Base-by-base conservation (phyloP, 441 rosid genomes). In the Erysimum pusillum region DNA sequence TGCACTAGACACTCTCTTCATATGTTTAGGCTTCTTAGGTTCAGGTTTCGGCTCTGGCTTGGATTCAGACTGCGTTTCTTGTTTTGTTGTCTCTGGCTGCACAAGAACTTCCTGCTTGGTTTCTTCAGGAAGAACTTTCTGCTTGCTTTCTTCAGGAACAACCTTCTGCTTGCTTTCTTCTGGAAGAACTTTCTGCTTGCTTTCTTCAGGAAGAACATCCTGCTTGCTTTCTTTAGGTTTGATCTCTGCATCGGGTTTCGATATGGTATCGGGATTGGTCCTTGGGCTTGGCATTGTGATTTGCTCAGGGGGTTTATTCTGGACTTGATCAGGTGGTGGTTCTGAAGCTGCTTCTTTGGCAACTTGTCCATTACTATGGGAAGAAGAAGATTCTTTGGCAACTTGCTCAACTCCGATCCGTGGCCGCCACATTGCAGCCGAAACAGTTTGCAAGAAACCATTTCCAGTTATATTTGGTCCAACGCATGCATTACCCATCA, bases 1-100 rank as follows among this genome's bases (percentile, higher is more conserved):
- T 18, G 98, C 98, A 76, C 98, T 92, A 3, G 93, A 59, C 32
- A 90, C 88, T 86, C 97, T 90, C 78, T 70, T 88, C 88, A 94
- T 85, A 72, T 87, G 83, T 60, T 86, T 89, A 62, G 76, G 81
- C 78, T 88, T 91, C 86, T 82, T 89, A 38, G 89, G 81, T 54
- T 88, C 86, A 22, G 80, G 53, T 78, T 66, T 83, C 74, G 78
- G 42, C 69, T 78, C 87, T 14, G 79, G 78, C 68, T 74, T 71
- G 58, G 71, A 11, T 60, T 83, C 91, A 1, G 86, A 79, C 67
- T 83, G 84, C 28, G 82, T 79, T 49, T 76, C 80, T 53, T 53
- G 80, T 41, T 28, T 52, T 51, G 38, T 61, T n/a, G 51, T 20
- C 74, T 59, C 54, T 17, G 57, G 71, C 51, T 65, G 81, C 57